phyloP scores from a whole-genome alignment of 1,284 basidiomycete species.

The Ceratobasidium sp. region DNA sequence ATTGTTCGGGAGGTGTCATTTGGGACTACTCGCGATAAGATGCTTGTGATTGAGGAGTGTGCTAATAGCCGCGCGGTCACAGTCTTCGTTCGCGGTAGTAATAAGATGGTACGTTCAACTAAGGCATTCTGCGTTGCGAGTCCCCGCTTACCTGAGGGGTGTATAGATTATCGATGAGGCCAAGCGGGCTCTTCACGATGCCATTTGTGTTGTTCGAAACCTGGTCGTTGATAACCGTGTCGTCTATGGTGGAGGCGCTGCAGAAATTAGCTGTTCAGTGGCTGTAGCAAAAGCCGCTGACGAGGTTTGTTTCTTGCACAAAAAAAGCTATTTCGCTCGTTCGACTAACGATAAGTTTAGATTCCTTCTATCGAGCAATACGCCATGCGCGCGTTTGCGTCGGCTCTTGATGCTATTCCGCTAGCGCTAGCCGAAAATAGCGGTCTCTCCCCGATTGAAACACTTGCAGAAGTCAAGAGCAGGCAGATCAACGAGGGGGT shows the following conservation, averaged over 20 bases:
- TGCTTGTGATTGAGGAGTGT: slow-evolving; percentile 99
- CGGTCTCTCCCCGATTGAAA: slow-evolving; percentile 95
- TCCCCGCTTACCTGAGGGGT: not conserved
- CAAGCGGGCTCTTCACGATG: slow-evolving; percentile 96
- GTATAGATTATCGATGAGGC: slow-evolving; percentile 96
- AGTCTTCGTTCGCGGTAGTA: slow-evolving; percentile 95
- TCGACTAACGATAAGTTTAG: slow-evolving; percentile 54
- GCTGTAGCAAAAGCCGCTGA: slow-evolving; percentile 96
- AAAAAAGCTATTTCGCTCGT: not conserved
- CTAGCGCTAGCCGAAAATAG: slow-evolving; percentile 98
- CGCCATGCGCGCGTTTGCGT: slow-evolving; percentile 97
- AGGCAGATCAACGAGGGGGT: slow-evolving; percentile 90
- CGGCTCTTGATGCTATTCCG: slow-evolving; percentile 92
- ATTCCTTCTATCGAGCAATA: slow-evolving; percentile 99
- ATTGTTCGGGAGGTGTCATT: slow-evolving; percentile 94
- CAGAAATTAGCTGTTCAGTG: slow-evolving; percentile 94
- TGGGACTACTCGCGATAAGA: slow-evolving; percentile 97
- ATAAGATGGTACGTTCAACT: slow-evolving; percentile 90
- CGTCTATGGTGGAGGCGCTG: slow-evolving; percentile 97
- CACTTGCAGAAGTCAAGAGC: slow-evolving; percentile 93
- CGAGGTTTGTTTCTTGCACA: slow-evolving; percentile 64
- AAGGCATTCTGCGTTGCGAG: slow-evolving; percentile 22
- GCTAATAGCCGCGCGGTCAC: slow-evolving; percentile 97
- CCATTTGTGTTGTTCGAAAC: slow-evolving; percentile 97
- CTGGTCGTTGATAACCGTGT: slow-evolving; percentile 95